Base-by-base conservation (phyloP, 495 filamentous ascomycete genomes). In the Penicillium samsonianum region DNA sequence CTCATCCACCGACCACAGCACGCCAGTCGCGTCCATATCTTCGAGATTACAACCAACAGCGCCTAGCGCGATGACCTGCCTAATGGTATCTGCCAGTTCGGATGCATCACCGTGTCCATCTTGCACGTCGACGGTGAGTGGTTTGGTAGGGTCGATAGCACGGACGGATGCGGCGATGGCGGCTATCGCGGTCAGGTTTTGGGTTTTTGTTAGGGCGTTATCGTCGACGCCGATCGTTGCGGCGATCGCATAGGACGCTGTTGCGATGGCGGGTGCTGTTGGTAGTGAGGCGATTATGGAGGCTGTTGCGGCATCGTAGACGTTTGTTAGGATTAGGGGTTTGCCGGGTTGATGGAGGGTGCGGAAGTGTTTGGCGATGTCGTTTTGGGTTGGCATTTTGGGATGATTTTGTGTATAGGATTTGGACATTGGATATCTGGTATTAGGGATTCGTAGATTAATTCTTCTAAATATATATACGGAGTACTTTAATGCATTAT, bases 91-190 rank as follows among this genome's bases (percentile, higher is more conserved):
- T 31, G 75, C 73, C 26, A 64, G 43, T 6, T 74, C 65, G 35
- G 74, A 71, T 23, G 55, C 43, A 40, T 76, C 68, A 10, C 75
- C 79, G 58, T 83, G 82, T 1, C 79, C 82, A 58, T 81, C 76
- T 60, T 83, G 81, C 10, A 82, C 49, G 55, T 83, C 81, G 44
- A 80, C 76, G 1, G 79, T 78, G 12, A 83, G 55, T 0, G 80
- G 79, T 26, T 68, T 69, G 12, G 58, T 19, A 11, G 50, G 45
- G 49, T 63, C 54, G 25, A 59, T 56, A 26, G 59, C 42, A 23
- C 49, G 57, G 8, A 71, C 67, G 16, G 74, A 88, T 3, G 87
- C 83, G 4, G 90, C 87, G 57, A 97, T 96, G n/a, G 88, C 85
- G n/a, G 90, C 80, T 54, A 95, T 87, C 28, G 90, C 87, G 5